A percentile compares a stretch with the other conserved stretches of the same genome.
These are phyloP conservation scores for Geoglossum glabrum DNA, from an alignment of 495 filamentous ascomycete species.

Conservation along the genomic window DNA sequence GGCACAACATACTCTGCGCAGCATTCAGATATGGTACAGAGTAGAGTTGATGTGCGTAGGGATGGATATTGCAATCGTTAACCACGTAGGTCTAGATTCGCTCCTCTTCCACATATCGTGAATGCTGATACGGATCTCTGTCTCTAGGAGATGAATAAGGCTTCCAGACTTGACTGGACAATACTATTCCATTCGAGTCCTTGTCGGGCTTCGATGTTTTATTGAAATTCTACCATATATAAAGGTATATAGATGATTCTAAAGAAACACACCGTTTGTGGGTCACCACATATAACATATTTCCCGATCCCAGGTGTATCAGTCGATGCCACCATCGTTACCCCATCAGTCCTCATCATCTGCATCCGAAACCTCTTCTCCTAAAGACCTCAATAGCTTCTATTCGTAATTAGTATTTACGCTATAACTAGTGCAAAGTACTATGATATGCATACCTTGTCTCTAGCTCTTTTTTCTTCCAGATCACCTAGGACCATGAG, in stretches of 20 bases:
- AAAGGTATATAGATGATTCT: neutral
- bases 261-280: neutral
- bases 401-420: slow-evolving; percentile 17
- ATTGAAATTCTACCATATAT: neutral
- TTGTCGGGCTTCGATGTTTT: too few species aligned
- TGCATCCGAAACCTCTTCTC: slow-evolving; percentile 53
- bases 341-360: slow-evolving; percentile 29
- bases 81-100: too few species aligned
- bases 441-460: slow-evolving; percentile 49
- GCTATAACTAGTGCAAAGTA: neutral
- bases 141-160: too few species aligned
- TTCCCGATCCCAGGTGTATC: neutral
- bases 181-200: too few species aligned
- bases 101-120: too few species aligned
- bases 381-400: slow-evolving; percentile 55
- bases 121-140: too few species aligned
- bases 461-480: slow-evolving; percentile 62
- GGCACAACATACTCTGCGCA: too few species aligned
- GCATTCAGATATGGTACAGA: too few species aligned
- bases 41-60: too few species aligned
- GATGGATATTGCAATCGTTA: too few species aligned
- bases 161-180: too few species aligned
- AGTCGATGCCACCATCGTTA: neutral
- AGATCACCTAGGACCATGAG: slow-evolving; percentile 74
- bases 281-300: neutral